Conservation (phyloP, 139 green algal genomes). For the Diplosphaera chodatii region DNA sequence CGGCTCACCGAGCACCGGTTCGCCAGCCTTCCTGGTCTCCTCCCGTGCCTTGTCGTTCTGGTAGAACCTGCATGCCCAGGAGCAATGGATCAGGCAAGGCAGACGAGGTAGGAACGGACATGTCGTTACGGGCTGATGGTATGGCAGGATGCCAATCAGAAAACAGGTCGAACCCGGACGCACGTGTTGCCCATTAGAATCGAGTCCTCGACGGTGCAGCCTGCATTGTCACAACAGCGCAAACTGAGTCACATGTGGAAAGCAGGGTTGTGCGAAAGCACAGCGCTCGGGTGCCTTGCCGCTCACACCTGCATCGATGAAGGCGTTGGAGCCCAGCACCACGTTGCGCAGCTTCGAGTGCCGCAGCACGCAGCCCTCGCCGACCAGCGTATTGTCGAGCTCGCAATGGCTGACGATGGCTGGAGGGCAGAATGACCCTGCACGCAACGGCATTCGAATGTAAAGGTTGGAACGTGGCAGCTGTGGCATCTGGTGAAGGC, state of each 20-base stretch:
- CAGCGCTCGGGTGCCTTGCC: too few relatives aligned
- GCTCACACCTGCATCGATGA: conserved; percentile 42
- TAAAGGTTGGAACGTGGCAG: too few relatives aligned
- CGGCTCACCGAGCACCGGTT: conserved; percentile 16
- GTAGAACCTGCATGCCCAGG: conserved; percentile 36
- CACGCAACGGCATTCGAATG: too few relatives aligned
- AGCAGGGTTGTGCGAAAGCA: too few relatives aligned
- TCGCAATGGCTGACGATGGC: conserved; percentile 45
- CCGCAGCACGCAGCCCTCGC: conserved; percentile 58
- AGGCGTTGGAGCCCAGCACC: conserved; percentile 59
- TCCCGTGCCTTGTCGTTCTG: conserved; percentile 25
- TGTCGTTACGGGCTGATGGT: too few relatives aligned
- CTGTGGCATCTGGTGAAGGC: too few relatives aligned
- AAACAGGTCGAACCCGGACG: too few relatives aligned
- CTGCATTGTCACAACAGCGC: too few relatives aligned
- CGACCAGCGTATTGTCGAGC: conserved; percentile 46
- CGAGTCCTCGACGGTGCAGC: conserved; percentile 49
- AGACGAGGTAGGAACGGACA: too few relatives aligned
- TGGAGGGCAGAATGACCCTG: conserved; percentile 38
- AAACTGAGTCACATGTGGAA: too few relatives aligned
- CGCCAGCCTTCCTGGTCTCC: conserved; percentile 10
- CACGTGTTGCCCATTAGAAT: conserved; percentile 64
- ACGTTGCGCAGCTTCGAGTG: conserved; percentile 45
- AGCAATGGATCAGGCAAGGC: background rate
- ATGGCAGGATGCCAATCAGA: too few relatives aligned